phyloP scores from a whole-genome alignment of 805 yeast species.

The Candida odintsovae region DNA sequence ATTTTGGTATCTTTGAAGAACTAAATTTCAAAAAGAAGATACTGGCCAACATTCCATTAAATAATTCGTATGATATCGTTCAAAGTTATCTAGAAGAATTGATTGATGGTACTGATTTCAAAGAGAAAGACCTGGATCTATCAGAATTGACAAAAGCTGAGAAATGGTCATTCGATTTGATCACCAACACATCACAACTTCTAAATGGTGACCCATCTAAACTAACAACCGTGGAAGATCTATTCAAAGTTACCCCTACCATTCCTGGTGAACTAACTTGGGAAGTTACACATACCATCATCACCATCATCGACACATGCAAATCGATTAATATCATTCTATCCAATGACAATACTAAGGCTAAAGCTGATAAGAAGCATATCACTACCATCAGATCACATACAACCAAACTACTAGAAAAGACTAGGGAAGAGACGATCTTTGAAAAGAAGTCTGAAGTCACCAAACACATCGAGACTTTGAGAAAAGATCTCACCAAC shows the following conservation, averaged over 20 bases:
- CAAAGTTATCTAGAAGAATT: slow-evolving; percentile 12
- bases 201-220: slow-evolving; percentile 1
- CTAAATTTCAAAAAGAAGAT: slow-evolving; percentile 4
- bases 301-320: slow-evolving; percentile 14
- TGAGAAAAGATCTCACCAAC: slow-evolving; percentile 1
- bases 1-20: slow-evolving; percentile 36
- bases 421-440: slow-evolving; percentile 16
- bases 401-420: slow-evolving; percentile 9
- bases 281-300: slow-evolving; percentile 14
- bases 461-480: background rate
- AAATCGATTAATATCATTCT: slow-evolving; percentile 16
- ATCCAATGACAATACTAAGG: background rate
- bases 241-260: slow-evolving; percentile 8
- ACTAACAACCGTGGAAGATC: background rate
- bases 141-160: slow-evolving; percentile 12
- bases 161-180: slow-evolving; percentile 18
- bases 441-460: slow-evolving; percentile 6
- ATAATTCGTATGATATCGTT: slow-evolving; percentile 10
- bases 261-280: slow-evolving; percentile 13
- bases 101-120: slow-evolving; percentile 6
- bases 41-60: slow-evolving; percentile 8
- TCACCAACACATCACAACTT: slow-evolving; percentile 5
- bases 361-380: slow-evolving; percentile 4
- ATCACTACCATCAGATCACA: slow-evolving; percentile 14
- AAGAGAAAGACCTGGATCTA: slow-evolving; percentile 5